phyloP scores from a whole-genome alignment of 768 basidiomycete species.

The Lactarius indigo region DNA sequence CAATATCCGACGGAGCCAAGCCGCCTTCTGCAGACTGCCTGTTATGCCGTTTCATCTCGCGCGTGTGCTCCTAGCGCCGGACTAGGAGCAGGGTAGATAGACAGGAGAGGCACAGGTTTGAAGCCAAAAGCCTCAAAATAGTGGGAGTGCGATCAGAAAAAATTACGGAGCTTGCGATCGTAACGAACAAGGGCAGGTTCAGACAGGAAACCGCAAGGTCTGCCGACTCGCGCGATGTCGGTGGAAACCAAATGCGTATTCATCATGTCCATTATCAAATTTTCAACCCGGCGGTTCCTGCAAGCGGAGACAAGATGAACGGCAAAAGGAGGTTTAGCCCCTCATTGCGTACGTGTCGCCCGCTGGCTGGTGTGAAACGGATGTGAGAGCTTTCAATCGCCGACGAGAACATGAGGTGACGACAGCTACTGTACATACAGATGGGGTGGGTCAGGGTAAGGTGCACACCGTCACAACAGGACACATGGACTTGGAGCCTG shows the following conservation, averaged over 20 bases:
- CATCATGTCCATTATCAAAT: conserved; percentile 19
- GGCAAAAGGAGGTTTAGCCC: conserved; percentile 20
- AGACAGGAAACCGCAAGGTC: conserved; percentile 23
- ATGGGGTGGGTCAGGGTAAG: conserved; percentile 16
- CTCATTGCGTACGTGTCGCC: conserved; percentile 22
- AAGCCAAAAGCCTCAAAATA: background rate
- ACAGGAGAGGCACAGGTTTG: conserved; percentile 8
- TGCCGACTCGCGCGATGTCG: conserved; percentile 13
- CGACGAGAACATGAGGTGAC: conserved; percentile 16
- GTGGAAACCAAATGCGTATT: conserved; percentile 19
- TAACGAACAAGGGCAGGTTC: conserved; percentile 7
- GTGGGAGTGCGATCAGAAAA: conserved; percentile 9
- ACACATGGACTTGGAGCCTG: conserved; percentile 3
- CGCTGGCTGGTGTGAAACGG: conserved; percentile 20
- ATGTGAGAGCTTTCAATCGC: conserved; percentile 18
- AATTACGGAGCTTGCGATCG: conserved; percentile 18
- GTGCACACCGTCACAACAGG: conserved; percentile 8
- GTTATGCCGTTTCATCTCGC: conserved; percentile 23
- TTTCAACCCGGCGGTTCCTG: conserved; percentile 21
- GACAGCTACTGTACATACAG: conserved; percentile 1
- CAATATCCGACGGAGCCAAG: conserved; percentile 22
- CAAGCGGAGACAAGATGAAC: conserved; percentile 18
- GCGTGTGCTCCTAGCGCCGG: conserved; percentile 15
- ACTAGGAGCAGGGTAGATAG: conserved; percentile 6
- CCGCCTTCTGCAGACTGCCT: conserved; percentile 25